Base-by-base conservation (phyloP, 2,329 filamentous ascomycete species). In the Fusarium sterilihyphosum region DNA sequence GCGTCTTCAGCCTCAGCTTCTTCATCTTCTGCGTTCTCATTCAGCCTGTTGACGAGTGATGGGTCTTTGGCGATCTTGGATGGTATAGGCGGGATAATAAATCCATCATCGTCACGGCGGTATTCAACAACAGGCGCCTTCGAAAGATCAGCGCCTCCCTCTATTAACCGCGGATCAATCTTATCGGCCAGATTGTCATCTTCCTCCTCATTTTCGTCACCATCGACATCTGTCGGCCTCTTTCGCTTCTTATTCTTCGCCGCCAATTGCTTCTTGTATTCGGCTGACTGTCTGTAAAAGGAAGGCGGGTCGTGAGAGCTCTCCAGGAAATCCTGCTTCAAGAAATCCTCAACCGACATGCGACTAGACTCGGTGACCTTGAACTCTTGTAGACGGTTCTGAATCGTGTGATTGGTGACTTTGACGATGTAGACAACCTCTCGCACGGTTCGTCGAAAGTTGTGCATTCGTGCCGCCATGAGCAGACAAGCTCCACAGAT, bases 361-460 rank as follows among this genome's bases (percentile, higher is more conserved):
- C 91, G 90, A 74, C 94, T 94, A 70, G 93, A 95, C 72, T 94
- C 93, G 0, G 96, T 98, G 38, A 92, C 89, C 73, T 94, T 94
- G 84, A 98, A 99, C 80, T 99, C 96, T 74, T 95, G 92, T 16
- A 99, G 86, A 71, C 96, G 94, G 81, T 96, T 94, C 79, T 95
- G 93, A 69, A 99, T 94, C 13, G 96, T 99, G 70, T 94, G 90
- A 74, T 97, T 97, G 47, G 95, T 97, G 58, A 98, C 95, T 81
- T 98, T 98, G 81, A 98, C 96, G 43, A 98, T 94, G 81, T 98
- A 98, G n/a, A 98, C 96, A 14, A 99, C 93, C 83, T 99, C 96
- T 37, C 95, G 91, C 18, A 97, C 91, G 0, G 95, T 98, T 24
- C 96, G 92, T 50, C 96, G 93, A 81, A 97, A 99, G 83, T 98